Conservation (phyloP, 805 yeast genomes). For the Candida lessepsii region DNA sequence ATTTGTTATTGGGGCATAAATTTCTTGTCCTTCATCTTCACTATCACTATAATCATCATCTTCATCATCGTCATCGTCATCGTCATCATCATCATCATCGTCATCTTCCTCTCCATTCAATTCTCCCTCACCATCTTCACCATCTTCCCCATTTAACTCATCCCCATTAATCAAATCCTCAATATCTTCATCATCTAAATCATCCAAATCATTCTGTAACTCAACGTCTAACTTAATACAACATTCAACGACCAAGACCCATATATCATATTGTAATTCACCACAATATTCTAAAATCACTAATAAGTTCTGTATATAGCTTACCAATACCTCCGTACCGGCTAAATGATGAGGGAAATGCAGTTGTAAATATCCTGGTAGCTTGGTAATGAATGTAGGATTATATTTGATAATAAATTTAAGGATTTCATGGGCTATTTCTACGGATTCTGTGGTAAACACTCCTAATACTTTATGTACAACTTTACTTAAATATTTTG, state of each 20-base stretch:
- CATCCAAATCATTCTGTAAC: conserved; percentile 83
- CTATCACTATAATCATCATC: conserved; percentile 23
- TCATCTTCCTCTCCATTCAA: conserved; percentile 29
- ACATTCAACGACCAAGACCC: conserved; percentile 79
- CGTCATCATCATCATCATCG: conserved; percentile 27
- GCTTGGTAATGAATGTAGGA: conserved; percentile 74
- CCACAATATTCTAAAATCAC: conserved; percentile 64
- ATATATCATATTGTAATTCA: conserved; percentile 69
- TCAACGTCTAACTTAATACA: conserved; percentile 89
- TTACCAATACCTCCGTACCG: conserved; percentile 49
- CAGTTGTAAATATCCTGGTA: conserved; percentile 56
- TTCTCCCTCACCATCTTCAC: conserved; percentile 33
- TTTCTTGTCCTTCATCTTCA: conserved; percentile 21
- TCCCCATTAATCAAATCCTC: conserved; percentile 48
- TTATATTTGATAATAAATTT: conserved; percentile 63
- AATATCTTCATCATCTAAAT: conserved; percentile 66
- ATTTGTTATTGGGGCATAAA: conserved; percentile 25
- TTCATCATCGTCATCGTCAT: conserved; percentile 32
- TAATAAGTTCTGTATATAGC: conserved; percentile 67
- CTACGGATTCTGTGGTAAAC: conserved; percentile 34
- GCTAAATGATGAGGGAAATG: conserved; percentile 78
- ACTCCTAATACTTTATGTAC: conserved; percentile 56
- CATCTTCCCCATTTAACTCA: conserved; percentile 37
- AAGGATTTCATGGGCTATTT: conserved; percentile 58
- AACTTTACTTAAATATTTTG: conserved; percentile 89